A percentile compares a stretch with the other conserved stretches of the same genome.
Conservation (phyloP, 148 eudicot species). For the Rhododendron vialii region DNA sequence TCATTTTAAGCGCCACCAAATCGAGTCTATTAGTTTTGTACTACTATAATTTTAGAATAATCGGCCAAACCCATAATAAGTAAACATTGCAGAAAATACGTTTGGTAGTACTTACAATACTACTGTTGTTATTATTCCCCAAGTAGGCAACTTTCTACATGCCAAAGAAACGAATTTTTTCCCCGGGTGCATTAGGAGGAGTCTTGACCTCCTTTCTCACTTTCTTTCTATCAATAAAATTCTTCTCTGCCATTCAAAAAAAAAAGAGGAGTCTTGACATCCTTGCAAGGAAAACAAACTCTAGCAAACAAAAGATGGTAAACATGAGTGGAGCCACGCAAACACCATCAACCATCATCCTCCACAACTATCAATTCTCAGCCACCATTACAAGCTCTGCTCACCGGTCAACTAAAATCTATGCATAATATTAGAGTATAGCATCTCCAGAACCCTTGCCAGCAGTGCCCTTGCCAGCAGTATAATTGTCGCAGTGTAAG, state of each 20-base stretch:
- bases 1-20: not conserved
- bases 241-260: no score
- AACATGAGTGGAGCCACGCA: not conserved
- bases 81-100: no score
- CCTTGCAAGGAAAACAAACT: not conserved
- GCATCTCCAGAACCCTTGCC: not conserved
- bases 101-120: no score
- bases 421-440: not conserved
- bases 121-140: no score
- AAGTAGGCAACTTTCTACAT: no score
- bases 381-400: not conserved
- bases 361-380: not conserved
- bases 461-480: not conserved
- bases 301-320: not conserved
- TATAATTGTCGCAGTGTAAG: not conserved
- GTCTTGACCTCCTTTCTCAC: not conserved
- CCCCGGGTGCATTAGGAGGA: not conserved
- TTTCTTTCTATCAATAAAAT: no score
- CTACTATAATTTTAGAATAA: no score
- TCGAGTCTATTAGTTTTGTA: not conserved
- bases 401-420: not conserved
- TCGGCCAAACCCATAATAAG: not conserved
- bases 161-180: not conserved
- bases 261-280: not conserved
- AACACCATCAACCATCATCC: not conserved